Evolutionary conservation across 768 basidiomycete species (phyloP), one percentile per base, ranked within the genome.

Genomic region (Mycena floridula): DNA sequence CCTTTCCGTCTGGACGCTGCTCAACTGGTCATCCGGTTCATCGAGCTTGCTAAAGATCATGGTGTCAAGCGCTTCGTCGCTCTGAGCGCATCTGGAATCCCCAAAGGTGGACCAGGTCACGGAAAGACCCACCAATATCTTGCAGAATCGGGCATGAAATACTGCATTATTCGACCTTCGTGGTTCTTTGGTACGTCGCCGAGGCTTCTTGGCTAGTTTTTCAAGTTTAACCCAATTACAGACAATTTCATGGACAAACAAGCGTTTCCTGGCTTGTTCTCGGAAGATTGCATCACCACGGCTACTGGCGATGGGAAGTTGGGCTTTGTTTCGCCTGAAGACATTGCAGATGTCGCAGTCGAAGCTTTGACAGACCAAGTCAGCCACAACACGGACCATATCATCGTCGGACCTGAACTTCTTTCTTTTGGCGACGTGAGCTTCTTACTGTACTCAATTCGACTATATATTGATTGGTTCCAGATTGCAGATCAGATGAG

Each of bases 51-150:
- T 7, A 54, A 59, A 6, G 39, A 43, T 4, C 63, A 57, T 37
- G 62, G 64, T 13, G 66, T 65, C 30, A 62, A 60, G 39, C 58
- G 64, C 3, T 61, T 68, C 27, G 59, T 67, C 7, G 47, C 64
- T 7, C 38, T 64, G 28, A 67, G 61, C 42, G 56, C 60, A 0
- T 52, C 50, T n/a, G 18, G 45, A 12, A 21, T 59, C 25, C 51
- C 54, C 1, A 54, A 47, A 23, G 65, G 65, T 16, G 54, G 48
- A 1, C 44, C 48, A 1, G 22, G 13, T 16, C 48, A 52, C 28
- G 67, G 68, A 3, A 53, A 57, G 36, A 53, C 66, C 3, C 69
- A 68, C 22, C 56, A 63, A 43, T 67, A 68, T 37, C 54, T 72
- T 9, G 54, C 49, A 12, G 49, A 56, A n/a, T 42, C 54, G 21